Evolutionary conservation across 2,329 filamentous ascomycete genomes (phyloP), one percentile per base, ranked within the genome.

Genomic region (Stagonosporopsis tanaceti): DNA sequence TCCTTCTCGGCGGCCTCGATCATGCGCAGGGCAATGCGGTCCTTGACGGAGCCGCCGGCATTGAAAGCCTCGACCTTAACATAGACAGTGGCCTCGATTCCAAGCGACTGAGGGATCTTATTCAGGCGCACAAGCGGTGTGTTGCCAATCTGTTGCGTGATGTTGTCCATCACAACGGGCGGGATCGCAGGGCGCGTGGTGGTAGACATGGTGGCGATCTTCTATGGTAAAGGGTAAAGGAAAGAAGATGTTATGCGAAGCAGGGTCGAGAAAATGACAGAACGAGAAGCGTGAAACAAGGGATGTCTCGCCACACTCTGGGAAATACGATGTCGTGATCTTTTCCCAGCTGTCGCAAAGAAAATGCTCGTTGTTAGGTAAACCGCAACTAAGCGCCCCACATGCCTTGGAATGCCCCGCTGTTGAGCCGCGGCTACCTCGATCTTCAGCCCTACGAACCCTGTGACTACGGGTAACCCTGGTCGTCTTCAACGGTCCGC

Each of bases 21-120:
- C 95, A 99, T 99, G 72, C 95, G 91, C 75, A 97, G 81, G 22
- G 95, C 95, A 75, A 99, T 99, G 60, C 93, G 86, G 79, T 97
- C 93, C 79, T 97, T 97, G 73, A 97, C 91, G 74, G 91, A 95
- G 64, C 93, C 93, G 56, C 93, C 93, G 12, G 93, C 92, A 80
- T 96, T 97, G 85, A 97, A 96, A 58, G 93, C 88, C 79, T 97
- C 93, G 57, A 93, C 85, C 79, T 97, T 97, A 61, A 89, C 93
- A 77, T 94, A 97, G 47, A 97, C 89, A 52, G 92, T 89, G 55
- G 91, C 91, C 76, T 95, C 88, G 71, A 99, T 91, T 50, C 94
- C 94, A 20, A 97, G 84, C 50, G 91, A 94, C 75, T 95, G 89
- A 3, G 95, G 95, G 62, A 99, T 88, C 80, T 90, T 93, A 82